Base-by-base conservation (phyloP, 140 eudicot species). In the Senecio squalidus region DNA sequence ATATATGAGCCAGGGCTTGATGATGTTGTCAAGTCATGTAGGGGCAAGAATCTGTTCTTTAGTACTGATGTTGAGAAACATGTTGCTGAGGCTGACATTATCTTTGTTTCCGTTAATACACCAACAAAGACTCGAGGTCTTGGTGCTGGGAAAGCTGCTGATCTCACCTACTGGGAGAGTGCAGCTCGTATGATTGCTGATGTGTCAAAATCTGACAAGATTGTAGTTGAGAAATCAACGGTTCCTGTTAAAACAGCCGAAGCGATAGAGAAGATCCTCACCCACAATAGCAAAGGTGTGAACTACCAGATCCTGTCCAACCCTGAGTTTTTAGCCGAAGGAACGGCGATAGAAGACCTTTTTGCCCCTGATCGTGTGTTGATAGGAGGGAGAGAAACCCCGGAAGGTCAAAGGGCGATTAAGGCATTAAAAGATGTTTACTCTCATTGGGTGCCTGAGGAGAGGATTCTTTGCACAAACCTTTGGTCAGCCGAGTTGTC, bases 1-100 rank as follows among this genome's bases (percentile, higher is more conserved):
- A 86, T 86, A 11, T 86, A 86, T 7, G 91, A 86, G 79, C 91
- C 95, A 0, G 91, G 91, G 34, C 95, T 85, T 4, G 95, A 82
- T 28, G 82, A 85, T 0, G 80, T 85, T 46, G 95, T 85, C 24
- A 82, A 82, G 82, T 82, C 82, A 40, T 76, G 95, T 69, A 63
- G 91, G 39, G 95, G 95, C 17, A 82, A 82, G 60, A 85, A 85
- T 46, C 78, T 82, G 15, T 82, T 85, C 67, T 85, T 85, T 58
- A 82, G 89, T 66, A 76, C 82, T 1, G 82, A 85, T 28, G 95
- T 85, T 13, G 87, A 86, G 47, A 82, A 67, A 51, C 91, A 82
- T 45, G 91, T 86, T 16, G 54, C 70, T 0, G 95, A 86, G 55
- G 95, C 95, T 10, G 95, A 85, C 64, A 85, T 85, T 18, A 57